Evolutionary conservation across 1,284 basidiomycete species (phyloP), one percentile per base, ranked within the genome.

Genomic region (Fomitiporia mediterranea): DNA sequence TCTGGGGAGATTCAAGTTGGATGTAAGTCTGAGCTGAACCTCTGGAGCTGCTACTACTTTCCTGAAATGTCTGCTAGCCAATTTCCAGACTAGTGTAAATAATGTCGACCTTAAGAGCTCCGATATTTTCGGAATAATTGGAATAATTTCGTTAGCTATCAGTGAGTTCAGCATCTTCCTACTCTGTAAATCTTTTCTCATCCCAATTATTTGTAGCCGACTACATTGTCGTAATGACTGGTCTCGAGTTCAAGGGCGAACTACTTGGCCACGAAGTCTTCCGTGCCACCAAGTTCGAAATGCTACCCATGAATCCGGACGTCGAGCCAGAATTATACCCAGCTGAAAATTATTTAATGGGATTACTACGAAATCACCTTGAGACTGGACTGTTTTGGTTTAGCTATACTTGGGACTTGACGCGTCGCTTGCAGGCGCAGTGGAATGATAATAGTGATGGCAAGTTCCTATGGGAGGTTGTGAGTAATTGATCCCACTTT

Each of bases 391-490:
- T 81, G 60, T 91, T 98, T 68, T 81, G 94, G 70, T 97, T 96
- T 72, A 92, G 91, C 64, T 97, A 98, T 72, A 83, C 80, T 3
- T 96, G 86, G 79, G 94, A 98, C 70, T 69, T 99, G 60, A 97
- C 96, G 13, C 85, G 89, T 60, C 81, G 89, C 55, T 71, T 98
- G 62, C 95, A 99, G 77, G 79, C 82, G 49, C 95, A 98, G 70
- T 85, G 82, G 78, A 70, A 74, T 59, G 75, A 80, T 42, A 69
- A 74, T 40, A 79, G 81, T 51, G 69, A 70, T 9, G 72, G 75
- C 57, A 85, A 75, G 67, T 77, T 82, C 25, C 75, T 87, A 61
- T 94, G 84, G 87, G 86, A 91, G 69, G 78, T 80, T 66, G 88
- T 88, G 66, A 52, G 75, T 72, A 17, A 44, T 34, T 43, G 46